Evolutionary conservation across 2,329 filamentous ascomycete species (phyloP).

Genomic region (Phaeosphaeriaceae sp.): DNA sequence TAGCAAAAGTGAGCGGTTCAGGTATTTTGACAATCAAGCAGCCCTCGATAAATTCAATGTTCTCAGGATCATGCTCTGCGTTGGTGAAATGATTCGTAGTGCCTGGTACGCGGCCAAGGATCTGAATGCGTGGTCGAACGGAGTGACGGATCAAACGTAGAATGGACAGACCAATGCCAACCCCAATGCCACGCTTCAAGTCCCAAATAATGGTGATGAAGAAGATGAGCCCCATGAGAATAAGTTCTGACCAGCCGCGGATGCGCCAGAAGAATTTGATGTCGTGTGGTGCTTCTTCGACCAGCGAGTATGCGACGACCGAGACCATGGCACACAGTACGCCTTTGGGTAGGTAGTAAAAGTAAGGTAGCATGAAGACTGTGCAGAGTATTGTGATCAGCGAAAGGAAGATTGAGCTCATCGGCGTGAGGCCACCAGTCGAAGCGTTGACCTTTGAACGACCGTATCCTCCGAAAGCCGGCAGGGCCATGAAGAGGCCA

Average conservation of each 20-base stretch:
- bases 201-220: slow-evolving; percentile 94
- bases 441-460: slow-evolving; percentile 93
- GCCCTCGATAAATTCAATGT: slow-evolving; percentile 87
- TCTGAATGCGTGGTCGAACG: slow-evolving; percentile 93
- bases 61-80: slow-evolving; percentile 74
- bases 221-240: slow-evolving; percentile 90
- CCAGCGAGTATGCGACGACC: slow-evolving; percentile 90
- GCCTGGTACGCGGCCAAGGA: slow-evolving; percentile 85
- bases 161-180: slow-evolving; percentile 89
- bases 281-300: slow-evolving; percentile 95
- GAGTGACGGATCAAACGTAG: slow-evolving; percentile 89
- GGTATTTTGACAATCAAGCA: slow-evolving; percentile 97
- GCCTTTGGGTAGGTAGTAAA: slow-evolving; percentile 96
- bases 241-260: slow-evolving; percentile 82
- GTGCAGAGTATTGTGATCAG: slow-evolving; percentile 83
- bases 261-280: slow-evolving; percentile 88
- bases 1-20: slow-evolving; percentile 94
- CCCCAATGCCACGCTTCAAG: slow-evolving; percentile 88
- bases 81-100: slow-evolving; percentile 82
- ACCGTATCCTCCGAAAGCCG: slow-evolving; percentile 94
- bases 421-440: slow-evolving; percentile 89
- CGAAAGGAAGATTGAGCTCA: slow-evolving; percentile 89
- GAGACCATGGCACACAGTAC: slow-evolving; percentile 94
- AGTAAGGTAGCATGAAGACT: slow-evolving; percentile 83
- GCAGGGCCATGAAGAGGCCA: slow-evolving; percentile 89